Evolutionary conservation across 352 stramenopile genomes (phyloP), one percentile per base, ranked within the genome.

Genomic region (Globisporangium nodosum): DNA sequence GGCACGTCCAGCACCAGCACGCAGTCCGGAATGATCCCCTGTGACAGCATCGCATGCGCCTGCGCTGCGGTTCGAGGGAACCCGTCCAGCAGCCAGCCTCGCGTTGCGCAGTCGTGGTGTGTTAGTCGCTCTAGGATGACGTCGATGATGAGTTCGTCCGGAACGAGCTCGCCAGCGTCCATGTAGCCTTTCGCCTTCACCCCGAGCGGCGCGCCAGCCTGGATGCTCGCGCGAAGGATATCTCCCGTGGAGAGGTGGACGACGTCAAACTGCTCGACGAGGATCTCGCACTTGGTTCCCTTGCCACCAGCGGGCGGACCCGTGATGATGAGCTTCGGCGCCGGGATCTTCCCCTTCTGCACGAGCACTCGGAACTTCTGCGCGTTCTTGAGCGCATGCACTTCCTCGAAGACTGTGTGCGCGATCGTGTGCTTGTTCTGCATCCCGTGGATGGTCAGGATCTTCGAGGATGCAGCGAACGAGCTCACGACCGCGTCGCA

Each of bases 1-100:
- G 94, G 92, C 5, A 98, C 92, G 54, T 98, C 71, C 20, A 99
- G 82, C 51, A 98, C 86, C 33, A 99, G 64, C 30, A 98, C 94
- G 63, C 70, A 57, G 79, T 97, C 74, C 6, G 92, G 85, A 4
- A 80, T 62, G 21, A 97, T 79, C 24, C 81, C 83, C 46, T 72
- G 61, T 3, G 76, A 69, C 16, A 92, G 55, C 35, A 98, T 76
- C 7, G 89, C 85, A 21, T 92, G 64, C 20, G 91, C 92, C 56
- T 98, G 90, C 0, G 68, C 78, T 8, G 70, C 67, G 20, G 93
- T 98, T 54, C 93, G 84, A 12, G 94, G 93, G 62, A 98, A 98
- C 1, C 94, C 94, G 66, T 98, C 94, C 1, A 98, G 80, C 18
- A 98, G 71, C 89, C 92, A 98, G 9, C 94, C 94, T 20, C 78